Evolutionary conservation across 139 green algal species (phyloP).

Genomic region (Tetraselmis striata): DNA sequence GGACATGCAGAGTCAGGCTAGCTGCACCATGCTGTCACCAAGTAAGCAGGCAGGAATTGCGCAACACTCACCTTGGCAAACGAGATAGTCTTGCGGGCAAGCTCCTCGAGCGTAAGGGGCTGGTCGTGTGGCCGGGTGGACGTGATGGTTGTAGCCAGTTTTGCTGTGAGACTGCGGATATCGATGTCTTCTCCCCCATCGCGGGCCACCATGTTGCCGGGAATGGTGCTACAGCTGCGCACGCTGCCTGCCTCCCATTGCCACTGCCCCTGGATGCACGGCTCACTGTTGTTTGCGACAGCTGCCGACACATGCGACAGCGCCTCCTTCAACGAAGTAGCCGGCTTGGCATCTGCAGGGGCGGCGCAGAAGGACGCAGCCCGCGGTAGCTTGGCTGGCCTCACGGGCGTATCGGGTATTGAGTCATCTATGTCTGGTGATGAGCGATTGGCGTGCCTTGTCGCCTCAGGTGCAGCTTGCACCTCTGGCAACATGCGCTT

Average conservation of each 20-base stretch:
- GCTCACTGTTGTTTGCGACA: neutral
- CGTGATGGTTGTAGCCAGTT: neutral
- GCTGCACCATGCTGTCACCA: too few species aligned
- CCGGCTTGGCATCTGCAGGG: too few species aligned
- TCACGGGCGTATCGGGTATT: neutral
- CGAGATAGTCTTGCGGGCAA: neutral
- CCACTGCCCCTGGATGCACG: neutral
- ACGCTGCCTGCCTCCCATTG: neutral
- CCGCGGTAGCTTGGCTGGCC: too few species aligned
- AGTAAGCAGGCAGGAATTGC: too few species aligned
- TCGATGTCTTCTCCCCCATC: neutral
- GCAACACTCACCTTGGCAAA: too few species aligned
- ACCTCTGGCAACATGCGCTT: neutral
- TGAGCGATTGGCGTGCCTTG: neutral
- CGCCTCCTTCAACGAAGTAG: neutral
- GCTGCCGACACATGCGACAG: neutral
- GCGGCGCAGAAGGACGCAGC: neutral
- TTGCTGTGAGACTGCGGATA: neutral
- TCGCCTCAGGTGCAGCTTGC: neutral
- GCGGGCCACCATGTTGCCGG: neutral
- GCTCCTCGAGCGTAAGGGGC: neutral
- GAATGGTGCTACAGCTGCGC: neutral
- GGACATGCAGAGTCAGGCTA: too few species aligned
- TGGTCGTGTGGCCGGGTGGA: neutral
- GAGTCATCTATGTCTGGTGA: neutral